A percentile compares a stretch with the other conserved stretches of the same genome.
Evolutionary conservation across 306 rosid genomes (phyloP).

Genomic region (Canavalia gladiata): DNA sequence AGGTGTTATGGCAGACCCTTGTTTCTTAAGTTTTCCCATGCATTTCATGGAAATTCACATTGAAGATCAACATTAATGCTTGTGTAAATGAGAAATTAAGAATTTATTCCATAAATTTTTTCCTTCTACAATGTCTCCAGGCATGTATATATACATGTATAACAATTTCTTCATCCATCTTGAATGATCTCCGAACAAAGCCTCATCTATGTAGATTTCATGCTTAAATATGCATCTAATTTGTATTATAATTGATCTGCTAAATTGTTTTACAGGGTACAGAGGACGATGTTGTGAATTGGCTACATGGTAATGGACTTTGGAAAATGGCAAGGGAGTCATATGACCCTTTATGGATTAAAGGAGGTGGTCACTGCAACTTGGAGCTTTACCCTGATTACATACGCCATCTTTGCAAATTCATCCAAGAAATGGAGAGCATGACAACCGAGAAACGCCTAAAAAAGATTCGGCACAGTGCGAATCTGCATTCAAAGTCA

Average conservation of each 20-base stretch:
- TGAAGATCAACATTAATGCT: neutral
- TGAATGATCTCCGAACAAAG: neutral
- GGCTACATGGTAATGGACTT: constrained; percentile 88
- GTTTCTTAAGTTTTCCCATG: constrained; percentile 7
- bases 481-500: constrained; percentile 49
- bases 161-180: neutral
- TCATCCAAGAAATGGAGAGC: constrained; percentile 87
- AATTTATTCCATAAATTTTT: neutral
- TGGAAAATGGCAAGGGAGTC: constrained; percentile 94
- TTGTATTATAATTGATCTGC: constrained; percentile 32
- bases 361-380: constrained; percentile 99
- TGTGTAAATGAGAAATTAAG: neutral
- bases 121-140: neutral
- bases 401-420: constrained; percentile 87
- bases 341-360: constrained; percentile 94
- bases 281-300: constrained; percentile 93
- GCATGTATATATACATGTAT: neutral
- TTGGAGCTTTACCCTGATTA: constrained; percentile 98
- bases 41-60: neutral
- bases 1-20: neutral
- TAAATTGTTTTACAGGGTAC: constrained; percentile 79
- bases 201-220: neutral
- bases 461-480: constrained; percentile 67
- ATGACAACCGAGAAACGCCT: constrained; percentile 79
- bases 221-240: neutral